These are phyloP conservation scores for Phytopythium litorale DNA, from an alignment of 352 stramenopile genomes.

Conservation along the genomic window DNA sequence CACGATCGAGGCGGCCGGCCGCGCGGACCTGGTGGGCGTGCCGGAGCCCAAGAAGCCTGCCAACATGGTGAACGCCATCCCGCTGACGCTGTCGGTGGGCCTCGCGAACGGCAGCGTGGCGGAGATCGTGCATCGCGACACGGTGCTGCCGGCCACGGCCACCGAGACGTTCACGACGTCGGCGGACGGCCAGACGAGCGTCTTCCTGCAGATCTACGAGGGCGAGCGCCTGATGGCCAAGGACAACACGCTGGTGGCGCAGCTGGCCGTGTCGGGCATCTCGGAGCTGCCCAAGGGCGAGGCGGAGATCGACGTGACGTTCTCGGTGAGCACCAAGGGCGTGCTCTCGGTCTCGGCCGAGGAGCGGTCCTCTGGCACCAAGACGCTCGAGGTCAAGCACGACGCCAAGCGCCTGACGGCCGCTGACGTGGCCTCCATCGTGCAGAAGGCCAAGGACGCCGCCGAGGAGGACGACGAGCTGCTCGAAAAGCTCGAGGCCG, in stretches of 20 bases:
- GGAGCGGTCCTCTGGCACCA: conserved; percentile 63
- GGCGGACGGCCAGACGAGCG: conserved; percentile 87
- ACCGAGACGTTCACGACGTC: conserved; percentile 90
- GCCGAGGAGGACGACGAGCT: conserved; percentile 79
- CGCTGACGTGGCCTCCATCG: conserved; percentile 65
- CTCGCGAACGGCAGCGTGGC: conserved; percentile 91
- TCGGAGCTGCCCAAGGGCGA: conserved; percentile 87
- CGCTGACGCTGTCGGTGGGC: conserved; percentile 90
- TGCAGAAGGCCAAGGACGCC: conserved; percentile 82
- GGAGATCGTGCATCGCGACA: conserved; percentile 90
- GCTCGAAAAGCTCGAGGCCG: conserved; percentile 70
- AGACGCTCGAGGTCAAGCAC: conserved; percentile 72
- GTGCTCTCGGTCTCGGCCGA: conserved; percentile 94
- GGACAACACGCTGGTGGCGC: conserved; percentile 93
- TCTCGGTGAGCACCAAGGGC: conserved; percentile 90
- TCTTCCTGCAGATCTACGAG: conserved; percentile 94
- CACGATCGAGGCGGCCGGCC: conserved; percentile 75
- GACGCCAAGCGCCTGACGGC: conserved; percentile 69
- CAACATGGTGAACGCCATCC: conserved; percentile 90
- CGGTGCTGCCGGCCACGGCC: conserved; percentile 80
- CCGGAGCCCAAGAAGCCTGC: conserved; percentile 55
- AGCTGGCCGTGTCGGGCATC: conserved; percentile 90
- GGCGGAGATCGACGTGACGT: conserved; percentile 91
- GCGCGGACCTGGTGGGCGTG: conserved; percentile 64
- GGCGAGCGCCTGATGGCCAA: conserved; percentile 97